Evolutionary conservation across 495 filamentous ascomycete species (phyloP), one percentile per base, ranked within the genome.

Genomic region (Apodospora peruviana): DNA sequence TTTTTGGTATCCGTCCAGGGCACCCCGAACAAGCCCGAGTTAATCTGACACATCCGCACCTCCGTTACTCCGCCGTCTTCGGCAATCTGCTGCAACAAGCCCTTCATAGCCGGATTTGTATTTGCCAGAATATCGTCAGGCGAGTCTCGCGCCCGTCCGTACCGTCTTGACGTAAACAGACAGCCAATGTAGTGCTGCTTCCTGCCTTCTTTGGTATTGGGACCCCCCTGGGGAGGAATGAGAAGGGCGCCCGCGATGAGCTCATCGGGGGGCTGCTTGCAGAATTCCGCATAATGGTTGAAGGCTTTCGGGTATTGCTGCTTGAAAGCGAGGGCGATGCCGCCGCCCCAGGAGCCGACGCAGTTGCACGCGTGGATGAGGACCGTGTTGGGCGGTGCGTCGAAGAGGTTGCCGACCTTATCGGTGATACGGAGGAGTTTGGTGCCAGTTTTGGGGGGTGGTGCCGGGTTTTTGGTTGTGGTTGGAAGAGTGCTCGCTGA

Each of bases 291-390:
- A 51, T 61, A 60, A 17, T 48, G 10, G 1, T n/a, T 12, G 42
- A 47, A 61, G 29, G 51, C 60, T 9, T 22, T 19, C 4, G 60
- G 62, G 40, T 60, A 65, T 2, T 8, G 47, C 2, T 29, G 22
- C n/a, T 25, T 40, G 29, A 67, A 67, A 20, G 37, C 47, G 0
- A 17, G 20, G 19, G 61, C 55, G 41, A 65, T 58, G 23, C 59
- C 59, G 43, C 43, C 55, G 29, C 50, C 42, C 59, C 57, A 65
- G 19, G 43, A 45, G 29, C 59, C 61, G 10, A 48, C 7, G 29
- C 32, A 16, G 48, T 63, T 65, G 52, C 61, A 65, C 20, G 61
- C 52, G 55, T 61, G 55, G 50, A 65, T 65, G 35, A 67, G 48
- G 29, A 63, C 46, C 5, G 57, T 43, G 32, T 48, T 39, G 16